Evolutionary conservation across 1,284 basidiomycete species (phyloP).

Genomic region (Ustilago curta): DNA sequence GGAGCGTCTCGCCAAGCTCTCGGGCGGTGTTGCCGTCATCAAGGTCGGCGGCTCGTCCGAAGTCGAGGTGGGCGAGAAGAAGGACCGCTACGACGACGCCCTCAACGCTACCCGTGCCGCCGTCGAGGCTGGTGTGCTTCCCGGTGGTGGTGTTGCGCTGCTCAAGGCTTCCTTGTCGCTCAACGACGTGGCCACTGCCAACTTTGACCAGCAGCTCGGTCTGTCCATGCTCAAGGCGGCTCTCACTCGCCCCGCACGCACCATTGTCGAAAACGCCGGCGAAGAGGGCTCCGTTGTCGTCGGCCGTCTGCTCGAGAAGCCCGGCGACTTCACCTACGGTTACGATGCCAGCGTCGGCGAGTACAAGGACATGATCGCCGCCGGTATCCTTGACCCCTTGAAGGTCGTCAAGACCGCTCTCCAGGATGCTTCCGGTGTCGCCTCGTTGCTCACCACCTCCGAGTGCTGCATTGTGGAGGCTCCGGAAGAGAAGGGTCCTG

Average conservation of each 20-base stretch:
- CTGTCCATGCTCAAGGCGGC: slow-evolving; percentile 92
- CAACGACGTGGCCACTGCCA: slow-evolving; percentile 81
- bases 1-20: slow-evolving; percentile 94
- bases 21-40: slow-evolving; percentile 97
- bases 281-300: slow-evolving; percentile 95
- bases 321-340: slow-evolving; percentile 72
- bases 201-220: slow-evolving; percentile 98
- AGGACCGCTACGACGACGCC: slow-evolving; percentile 98
- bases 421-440: slow-evolving; percentile 73
- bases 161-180: slow-evolving; percentile 89
- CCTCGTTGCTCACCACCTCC: slow-evolving; percentile 89
- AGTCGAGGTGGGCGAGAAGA: slow-evolving; percentile 99
- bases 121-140: slow-evolving; percentile 95
- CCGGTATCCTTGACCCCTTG: slow-evolving; percentile 82
- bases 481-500: slow-evolving; percentile 81
- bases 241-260: slow-evolving; percentile 80
- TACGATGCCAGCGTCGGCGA: slow-evolving; percentile 92
- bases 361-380: slow-evolving; percentile 92
- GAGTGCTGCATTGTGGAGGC: slow-evolving; percentile 93
- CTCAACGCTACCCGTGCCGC: slow-evolving; percentile 96
- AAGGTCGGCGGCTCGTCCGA: slow-evolving; percentile 93
- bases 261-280: slow-evolving; percentile 93
- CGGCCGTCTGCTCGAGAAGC: slow-evolving; percentile 73
- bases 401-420: slow-evolving; percentile 68
- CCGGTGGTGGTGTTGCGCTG: slow-evolving; percentile 88